Conservation (phyloP, 495 filamentous ascomycete species). For the Ascodesmis nigricans region DNA sequence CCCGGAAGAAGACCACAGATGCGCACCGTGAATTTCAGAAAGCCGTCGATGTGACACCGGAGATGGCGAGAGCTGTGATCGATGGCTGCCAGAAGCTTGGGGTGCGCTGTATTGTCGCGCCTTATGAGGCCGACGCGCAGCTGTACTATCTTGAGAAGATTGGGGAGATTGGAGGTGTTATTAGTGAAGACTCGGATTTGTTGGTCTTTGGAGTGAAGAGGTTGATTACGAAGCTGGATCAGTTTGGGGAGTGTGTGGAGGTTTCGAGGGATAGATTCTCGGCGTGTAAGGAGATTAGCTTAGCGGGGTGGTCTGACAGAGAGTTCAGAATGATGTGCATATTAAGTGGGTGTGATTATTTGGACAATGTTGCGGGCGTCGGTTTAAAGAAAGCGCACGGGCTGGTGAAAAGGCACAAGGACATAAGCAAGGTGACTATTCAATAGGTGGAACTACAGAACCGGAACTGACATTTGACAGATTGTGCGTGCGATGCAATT, state of each 20-base stretch:
- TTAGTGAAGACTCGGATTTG: constrained; percentile 93
- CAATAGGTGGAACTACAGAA: background rate
- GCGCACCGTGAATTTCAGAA: constrained; percentile 82
- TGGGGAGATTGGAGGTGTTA: constrained; percentile 60
- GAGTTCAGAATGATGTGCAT: constrained; percentile 95
- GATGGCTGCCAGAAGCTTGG: constrained; percentile 63
- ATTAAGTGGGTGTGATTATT: constrained; percentile 92
- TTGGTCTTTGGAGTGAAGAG: constrained; percentile 83
- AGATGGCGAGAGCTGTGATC: constrained; percentile 83
- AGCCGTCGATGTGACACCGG: constrained; percentile 82
- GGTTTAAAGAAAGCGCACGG: constrained; percentile 86
- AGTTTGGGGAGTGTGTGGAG: constrained; percentile 80
- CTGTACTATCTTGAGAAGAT: constrained; percentile 77
- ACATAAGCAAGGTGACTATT: constrained; percentile 42
- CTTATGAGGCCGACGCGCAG: constrained; percentile 95
- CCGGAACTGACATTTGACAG: background rate
- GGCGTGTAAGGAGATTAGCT: constrained; percentile 62
- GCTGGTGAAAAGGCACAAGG: constrained; percentile 72
- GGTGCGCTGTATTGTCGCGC: constrained; percentile 78
- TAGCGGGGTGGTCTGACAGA: constrained; percentile 75
- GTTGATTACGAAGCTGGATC: constrained; percentile 80
- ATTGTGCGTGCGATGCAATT: constrained; percentile 58
- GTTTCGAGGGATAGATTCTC: constrained; percentile 74
- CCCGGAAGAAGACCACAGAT: constrained; percentile 53
- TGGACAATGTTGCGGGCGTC: constrained; percentile 59